Evolutionary conservation across 257 asterid genomes (phyloP).

Genomic region (Solanum infundibuliforme): DNA sequence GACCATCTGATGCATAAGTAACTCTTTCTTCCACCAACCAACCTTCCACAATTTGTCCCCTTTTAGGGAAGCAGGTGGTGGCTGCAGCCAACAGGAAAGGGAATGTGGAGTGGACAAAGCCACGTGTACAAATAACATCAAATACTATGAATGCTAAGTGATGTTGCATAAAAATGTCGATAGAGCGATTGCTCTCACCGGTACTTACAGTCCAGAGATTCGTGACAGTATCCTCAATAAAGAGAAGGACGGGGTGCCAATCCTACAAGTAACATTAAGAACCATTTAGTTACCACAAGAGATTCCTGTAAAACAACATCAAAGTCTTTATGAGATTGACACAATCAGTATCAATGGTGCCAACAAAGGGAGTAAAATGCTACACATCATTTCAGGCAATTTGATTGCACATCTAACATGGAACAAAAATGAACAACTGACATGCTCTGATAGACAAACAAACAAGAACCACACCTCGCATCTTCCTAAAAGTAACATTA

Average conservation of each 20-base stretch:
- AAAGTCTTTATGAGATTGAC: neutral
- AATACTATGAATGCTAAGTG: neutral
- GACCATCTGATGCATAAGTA: neutral
- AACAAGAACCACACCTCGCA: neutral
- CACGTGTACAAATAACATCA: neutral
- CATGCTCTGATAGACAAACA: neutral
- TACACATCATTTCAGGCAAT: neutral
- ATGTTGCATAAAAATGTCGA: neutral
- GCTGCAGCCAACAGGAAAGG: neutral
- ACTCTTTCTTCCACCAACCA: neutral
- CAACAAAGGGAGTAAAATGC: neutral
- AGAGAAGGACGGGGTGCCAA: constrained; percentile 58
- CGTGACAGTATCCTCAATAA: constrained; percentile 47
- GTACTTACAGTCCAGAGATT: constrained; percentile 44
- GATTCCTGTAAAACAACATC: neutral
- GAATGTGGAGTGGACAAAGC: neutral
- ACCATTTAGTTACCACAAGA: neutral
- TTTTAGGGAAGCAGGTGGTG: neutral
- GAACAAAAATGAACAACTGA: neutral
- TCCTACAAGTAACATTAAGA: constrained; percentile 36
- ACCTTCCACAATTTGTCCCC: neutral
- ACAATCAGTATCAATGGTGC: neutral
- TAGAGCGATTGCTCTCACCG: constrained; percentile 28
- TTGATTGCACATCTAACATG: neutral
- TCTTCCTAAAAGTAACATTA: no score